Evolutionary conservation across 1,284 basidiomycete species (phyloP), one percentile per base, ranked within the genome.

Genomic region (Trametes versicolor): DNA sequence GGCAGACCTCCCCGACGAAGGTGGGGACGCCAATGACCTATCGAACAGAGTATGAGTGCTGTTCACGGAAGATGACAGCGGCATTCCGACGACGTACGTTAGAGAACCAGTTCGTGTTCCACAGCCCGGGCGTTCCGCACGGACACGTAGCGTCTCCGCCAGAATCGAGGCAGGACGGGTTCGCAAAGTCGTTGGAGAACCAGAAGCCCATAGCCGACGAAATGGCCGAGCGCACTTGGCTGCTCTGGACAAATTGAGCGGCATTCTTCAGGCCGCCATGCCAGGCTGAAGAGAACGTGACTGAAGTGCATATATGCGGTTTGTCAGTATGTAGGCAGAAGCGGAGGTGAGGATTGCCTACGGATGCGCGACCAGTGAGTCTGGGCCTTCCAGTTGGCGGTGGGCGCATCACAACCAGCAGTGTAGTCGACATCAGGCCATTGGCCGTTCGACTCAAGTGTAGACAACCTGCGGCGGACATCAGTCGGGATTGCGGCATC

Each of bases 71-170:
- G 10, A 12, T 25, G 57, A n/a, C 36, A 47, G 15, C 36, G 27
- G 39, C 4, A n/a, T 64, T 36, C 15, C 57, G 49, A 27, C 27
- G n/a, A 49, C 57, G 37, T 58, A 71, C 70, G 34, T 67, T 90
- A 12, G 83, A 84, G 72, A 84, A 89, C 90, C 90, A 92, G 71
- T 92, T 92, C 61, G 82, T 84, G 70, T 91, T 90, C 88, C 86
- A 88, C 10, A 82, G 64, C 67, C 87, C 88, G 0, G 85, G 81
- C 9, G 87, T 86, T 4, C 78, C 79, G 66, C 87, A 89, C 2
- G 87, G 85, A 67, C 88, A 90, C 12, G 76, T 69, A 13, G 71
- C 65, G 1, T 76, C 78, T 2, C 87, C 87, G 0, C 88, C 88
- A 3, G 74, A 74, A 64, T 85, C 84, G 32, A 90, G 73, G 73